phyloP scores from a whole-genome alignment of 2,329 filamentous ascomycete species.

The Aspergillus ochraceoroseus region DNA sequence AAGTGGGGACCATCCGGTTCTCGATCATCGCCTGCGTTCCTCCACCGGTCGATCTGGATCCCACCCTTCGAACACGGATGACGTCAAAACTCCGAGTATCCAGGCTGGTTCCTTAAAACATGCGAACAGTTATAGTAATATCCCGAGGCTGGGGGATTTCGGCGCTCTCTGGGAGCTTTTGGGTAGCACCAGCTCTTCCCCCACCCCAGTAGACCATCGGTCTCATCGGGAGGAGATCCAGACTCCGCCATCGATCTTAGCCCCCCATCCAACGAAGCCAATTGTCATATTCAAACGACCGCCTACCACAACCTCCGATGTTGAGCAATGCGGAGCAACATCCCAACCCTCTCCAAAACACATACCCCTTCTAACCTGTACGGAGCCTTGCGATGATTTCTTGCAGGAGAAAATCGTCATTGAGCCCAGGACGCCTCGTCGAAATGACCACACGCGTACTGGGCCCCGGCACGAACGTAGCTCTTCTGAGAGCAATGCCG shows the following conservation, averaged over 20 bases:
- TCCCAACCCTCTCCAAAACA: conserved; percentile 8
- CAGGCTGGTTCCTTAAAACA: background rate
- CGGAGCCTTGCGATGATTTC: conserved; percentile 5
- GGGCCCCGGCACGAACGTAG: conserved; percentile 13
- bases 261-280: conserved; percentile 6
- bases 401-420: background rate
- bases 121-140: conserved; percentile 4
- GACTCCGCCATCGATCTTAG: conserved; percentile 1
- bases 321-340: conserved; percentile 1
- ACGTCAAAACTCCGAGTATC: conserved; percentile 1
- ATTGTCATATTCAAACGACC: conserved; percentile 24
- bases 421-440: conserved; percentile 4
- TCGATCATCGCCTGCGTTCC: conserved; percentile 12
- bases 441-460: conserved; percentile 5
- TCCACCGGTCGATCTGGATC: conserved; percentile 6
- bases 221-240: background rate
- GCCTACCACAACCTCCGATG: background rate
- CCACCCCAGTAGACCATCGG: conserved; percentile 9
- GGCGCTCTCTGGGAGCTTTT: conserved; percentile 41
- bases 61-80: conserved; percentile 11
- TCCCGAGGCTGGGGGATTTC: conserved; percentile 42
- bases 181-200: conserved; percentile 19
- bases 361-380: conserved; percentile 4
- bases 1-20: conserved; percentile 12
- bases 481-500: conserved; percentile 27